Evolutionary conservation across 164 flowering plant species (phyloP).

Genomic region (Amborella trichopoda): DNA sequence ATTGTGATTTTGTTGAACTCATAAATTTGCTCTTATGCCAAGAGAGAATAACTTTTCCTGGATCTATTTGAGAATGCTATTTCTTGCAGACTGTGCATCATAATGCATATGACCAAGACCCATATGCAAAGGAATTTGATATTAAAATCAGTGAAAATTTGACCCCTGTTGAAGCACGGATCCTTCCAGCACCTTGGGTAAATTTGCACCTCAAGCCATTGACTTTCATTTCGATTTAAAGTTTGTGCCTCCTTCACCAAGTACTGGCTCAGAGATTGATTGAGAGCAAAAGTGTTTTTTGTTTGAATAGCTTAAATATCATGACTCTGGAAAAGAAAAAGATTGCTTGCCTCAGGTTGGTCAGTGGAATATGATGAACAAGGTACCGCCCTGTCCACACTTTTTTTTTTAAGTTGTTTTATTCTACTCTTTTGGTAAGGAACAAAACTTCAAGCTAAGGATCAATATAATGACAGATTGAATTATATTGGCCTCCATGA

Average conservation of each 20-base stretch:
- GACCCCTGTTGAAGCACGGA: constrained; percentile 69
- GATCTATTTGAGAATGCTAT: no score
- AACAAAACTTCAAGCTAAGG: neutral
- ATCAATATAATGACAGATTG: neutral
- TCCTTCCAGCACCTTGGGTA: constrained; percentile 89
- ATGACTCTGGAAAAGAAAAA: constrained; percentile 70
- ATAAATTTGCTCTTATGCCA: no score
- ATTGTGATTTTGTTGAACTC: no score
- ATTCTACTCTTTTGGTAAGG: neutral
- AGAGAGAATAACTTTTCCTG: no score
- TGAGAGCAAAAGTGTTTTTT: neutral
- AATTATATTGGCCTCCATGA: neutral
- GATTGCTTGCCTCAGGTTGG: constrained; percentile 84
- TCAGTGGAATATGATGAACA: constrained; percentile 91
- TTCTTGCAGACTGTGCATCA: constrained; percentile 59
- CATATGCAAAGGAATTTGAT: constrained; percentile 73
- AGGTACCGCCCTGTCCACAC: constrained; percentile 22
- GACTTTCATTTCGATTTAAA: constrained; percentile 1
- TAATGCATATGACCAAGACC: constrained; percentile 61
- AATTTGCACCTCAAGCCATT: constrained; percentile 1
- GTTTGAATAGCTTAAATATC: constrained; percentile 57
- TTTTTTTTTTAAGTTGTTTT: neutral
- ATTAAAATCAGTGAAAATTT: constrained; percentile 65
- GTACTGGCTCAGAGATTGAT: no score
- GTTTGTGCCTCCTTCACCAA: no score